A percentile compares a stretch with the other conserved stretches of the same genome.
These are phyloP conservation scores for Astrephomene gubernaculifera DNA, from an alignment of 139 green algal species.

Conservation along the genomic window DNA sequence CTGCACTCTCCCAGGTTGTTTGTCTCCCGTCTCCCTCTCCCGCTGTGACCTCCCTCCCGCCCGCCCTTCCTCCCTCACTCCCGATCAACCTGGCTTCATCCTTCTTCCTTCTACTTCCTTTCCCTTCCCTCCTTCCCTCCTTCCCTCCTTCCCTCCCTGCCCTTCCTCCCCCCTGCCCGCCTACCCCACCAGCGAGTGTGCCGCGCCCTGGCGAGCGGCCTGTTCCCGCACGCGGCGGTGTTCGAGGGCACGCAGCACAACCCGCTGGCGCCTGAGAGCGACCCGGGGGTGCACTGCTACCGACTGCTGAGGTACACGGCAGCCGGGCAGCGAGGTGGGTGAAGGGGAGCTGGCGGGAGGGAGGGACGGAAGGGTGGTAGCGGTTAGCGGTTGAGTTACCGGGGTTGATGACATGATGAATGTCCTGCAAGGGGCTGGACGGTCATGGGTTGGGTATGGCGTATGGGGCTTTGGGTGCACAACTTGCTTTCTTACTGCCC, in stretches of 20 bases:
- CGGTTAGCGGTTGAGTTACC: too few relatives aligned
- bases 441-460: too few relatives aligned
- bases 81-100: background rate
- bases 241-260: slow-evolving; percentile 69
- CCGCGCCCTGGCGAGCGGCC: slow-evolving; percentile 51
- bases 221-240: slow-evolving; percentile 77
- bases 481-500: background rate
- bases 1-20: too few relatives aligned
- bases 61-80: background rate
- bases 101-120: background rate
- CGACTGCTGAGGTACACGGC: slow-evolving; percentile 60
- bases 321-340: too few relatives aligned
- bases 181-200: background rate
- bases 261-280: slow-evolving; percentile 40
- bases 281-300: slow-evolving; percentile 71
- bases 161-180: background rate
- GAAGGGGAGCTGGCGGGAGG: too few relatives aligned
- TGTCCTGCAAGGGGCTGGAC: too few relatives aligned
- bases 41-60: background rate
- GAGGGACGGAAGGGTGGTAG: too few relatives aligned
- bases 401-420: too few relatives aligned
- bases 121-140: background rate
- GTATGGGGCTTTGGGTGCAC: too few relatives aligned
- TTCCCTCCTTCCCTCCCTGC: background rate
- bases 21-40: too few relatives aligned